These are phyloP conservation scores for Fusarium dlaminii DNA, from an alignment of 2,329 filamentous ascomycete species.

Conservation along the genomic window DNA sequence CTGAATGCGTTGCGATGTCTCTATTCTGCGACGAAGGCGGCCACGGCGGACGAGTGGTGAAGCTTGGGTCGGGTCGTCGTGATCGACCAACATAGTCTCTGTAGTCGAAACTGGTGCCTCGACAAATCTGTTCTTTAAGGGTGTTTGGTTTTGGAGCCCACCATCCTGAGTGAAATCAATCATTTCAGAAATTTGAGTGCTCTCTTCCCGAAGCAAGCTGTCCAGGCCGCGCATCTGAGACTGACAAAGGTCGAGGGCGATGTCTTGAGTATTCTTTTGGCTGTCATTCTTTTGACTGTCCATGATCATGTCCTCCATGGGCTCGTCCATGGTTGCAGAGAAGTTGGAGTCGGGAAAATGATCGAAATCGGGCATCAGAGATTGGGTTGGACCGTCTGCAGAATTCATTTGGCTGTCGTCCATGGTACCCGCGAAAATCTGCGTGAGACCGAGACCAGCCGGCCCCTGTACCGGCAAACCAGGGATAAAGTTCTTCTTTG, in stretches of 20 bases:
- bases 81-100: conserved; percentile 69
- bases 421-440: conserved; percentile 92
- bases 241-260: conserved; percentile 68
- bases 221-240: conserved; percentile 68
- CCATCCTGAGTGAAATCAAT: conserved; percentile 83
- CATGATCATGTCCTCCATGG: conserved; percentile 60
- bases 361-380: conserved; percentile 66
- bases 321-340: conserved; percentile 66
- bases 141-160: conserved; percentile 78
- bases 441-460: conserved; percentile 79
- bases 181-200: conserved; percentile 73
- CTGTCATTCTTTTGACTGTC: conserved; percentile 54
- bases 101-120: conserved; percentile 73
- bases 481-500: conserved; percentile 75
- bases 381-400: conserved; percentile 50
- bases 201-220: conserved; percentile 59
- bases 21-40: conserved; percentile 57
- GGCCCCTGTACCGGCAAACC: conserved; percentile 69
- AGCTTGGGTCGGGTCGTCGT: conserved; percentile 58
- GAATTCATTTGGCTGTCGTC: conserved; percentile 65
- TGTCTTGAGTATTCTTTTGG: conserved; percentile 52
- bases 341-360: conserved; percentile 68
- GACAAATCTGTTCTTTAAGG: conserved; percentile 73
- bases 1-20: conserved; percentile 38
- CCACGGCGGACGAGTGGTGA: conserved; percentile 74